A percentile compares a stretch with the other conserved stretches of the same genome.
Conservation (phyloP, 495 filamentous ascomycete genomes). For the Daldinia loculata region DNA sequence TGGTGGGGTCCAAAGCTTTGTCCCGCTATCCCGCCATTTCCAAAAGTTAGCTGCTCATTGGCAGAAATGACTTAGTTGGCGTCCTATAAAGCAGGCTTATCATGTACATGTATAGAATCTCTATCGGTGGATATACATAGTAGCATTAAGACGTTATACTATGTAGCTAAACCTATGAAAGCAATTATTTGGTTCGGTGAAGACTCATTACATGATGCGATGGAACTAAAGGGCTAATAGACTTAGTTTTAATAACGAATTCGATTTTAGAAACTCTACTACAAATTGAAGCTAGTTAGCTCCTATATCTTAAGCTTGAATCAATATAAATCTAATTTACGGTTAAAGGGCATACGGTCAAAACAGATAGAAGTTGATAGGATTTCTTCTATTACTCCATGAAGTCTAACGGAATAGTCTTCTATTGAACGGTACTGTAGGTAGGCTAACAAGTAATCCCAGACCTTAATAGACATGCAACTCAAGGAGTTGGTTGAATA, state of each 20-base stretch:
- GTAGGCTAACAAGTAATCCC: not conserved
- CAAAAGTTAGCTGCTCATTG: slow-evolving; percentile 10
- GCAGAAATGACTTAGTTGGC: not conserved
- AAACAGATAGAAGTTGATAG: not conserved
- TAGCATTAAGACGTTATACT: not conserved
- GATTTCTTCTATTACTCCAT: not conserved
- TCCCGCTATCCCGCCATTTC: not conserved
- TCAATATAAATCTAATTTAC: not conserved
- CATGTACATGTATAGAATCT: not conserved
- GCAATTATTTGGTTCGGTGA: not conserved
- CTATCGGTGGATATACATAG: no score
- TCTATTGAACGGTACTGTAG: not conserved
- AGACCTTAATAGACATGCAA: not conserved
- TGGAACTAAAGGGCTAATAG: not conserved
- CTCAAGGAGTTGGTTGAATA: not conserved
- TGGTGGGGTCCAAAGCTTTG: slow-evolving; percentile 17
- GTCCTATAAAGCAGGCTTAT: not conserved
- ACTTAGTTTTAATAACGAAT: not conserved
- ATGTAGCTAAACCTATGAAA: not conserved
- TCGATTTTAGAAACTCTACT: not conserved
- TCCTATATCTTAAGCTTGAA: not conserved
- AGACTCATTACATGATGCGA: not conserved
- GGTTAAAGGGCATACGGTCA: not conserved
- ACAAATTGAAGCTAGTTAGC: no score
- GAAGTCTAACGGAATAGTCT: not conserved